These are phyloP conservation scores for Zygnema circumcarinatum DNA, from an alignment of 139 green algal species.

Conservation along the genomic window DNA sequence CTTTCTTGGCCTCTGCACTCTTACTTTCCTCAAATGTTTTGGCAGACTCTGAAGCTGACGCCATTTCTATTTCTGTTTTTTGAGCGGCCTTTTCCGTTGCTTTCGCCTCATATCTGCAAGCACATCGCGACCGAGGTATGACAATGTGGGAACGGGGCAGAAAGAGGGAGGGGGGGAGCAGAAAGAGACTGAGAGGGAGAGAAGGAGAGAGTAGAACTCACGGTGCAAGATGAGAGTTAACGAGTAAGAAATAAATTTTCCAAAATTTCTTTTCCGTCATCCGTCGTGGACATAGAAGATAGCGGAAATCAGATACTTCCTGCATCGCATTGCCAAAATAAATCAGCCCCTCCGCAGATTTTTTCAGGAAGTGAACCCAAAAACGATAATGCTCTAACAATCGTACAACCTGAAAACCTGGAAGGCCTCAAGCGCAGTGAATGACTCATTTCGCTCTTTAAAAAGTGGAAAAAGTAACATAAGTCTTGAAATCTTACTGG, in stretches of 20 bases:
- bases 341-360: not conserved
- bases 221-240: conserved; percentile 26
- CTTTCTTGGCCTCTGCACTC: not conserved
- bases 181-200: not conserved
- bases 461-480: not conserved
- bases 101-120: not conserved
- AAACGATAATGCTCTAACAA: no score
- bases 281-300: conserved; percentile 28
- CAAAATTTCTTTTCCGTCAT: conserved; percentile 51
- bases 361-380: conserved; percentile 18
- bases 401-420: no score
- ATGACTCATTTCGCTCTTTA: no score
- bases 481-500: not conserved
- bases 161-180: not conserved
- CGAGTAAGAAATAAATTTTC: conserved; percentile 51
- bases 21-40: no score
- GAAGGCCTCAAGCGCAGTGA: no score
- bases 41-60: not conserved
- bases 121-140: no score
- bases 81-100: not conserved
- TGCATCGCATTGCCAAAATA: not conserved
- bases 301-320: conserved; percentile 50
- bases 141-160: not conserved
- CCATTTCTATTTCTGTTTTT: not conserved
- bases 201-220: conserved; percentile 20